Conservation (phyloP, 441 rosid genomes). For the Adansonia gregorii region DNA sequence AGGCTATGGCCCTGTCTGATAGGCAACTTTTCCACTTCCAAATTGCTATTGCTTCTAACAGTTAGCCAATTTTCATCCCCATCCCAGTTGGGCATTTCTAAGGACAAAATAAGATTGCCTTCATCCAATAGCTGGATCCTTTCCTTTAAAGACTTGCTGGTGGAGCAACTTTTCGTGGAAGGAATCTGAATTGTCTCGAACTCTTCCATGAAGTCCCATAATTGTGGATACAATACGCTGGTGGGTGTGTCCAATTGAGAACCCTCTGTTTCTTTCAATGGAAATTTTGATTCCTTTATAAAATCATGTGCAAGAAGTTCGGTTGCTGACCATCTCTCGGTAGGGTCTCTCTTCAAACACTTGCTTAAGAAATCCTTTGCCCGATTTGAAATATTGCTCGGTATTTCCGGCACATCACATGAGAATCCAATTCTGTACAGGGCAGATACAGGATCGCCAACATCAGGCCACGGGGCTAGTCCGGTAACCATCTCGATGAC, state of each 20-base stretch:
- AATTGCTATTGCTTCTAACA: conserved; percentile 44
- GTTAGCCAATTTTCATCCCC: conserved; percentile 63
- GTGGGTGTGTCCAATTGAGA: conserved; percentile 47
- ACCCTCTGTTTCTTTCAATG: conserved; percentile 5
- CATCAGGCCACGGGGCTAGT: conserved; percentile 48
- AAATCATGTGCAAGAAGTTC: conserved; percentile 59
- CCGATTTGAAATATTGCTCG: conserved; percentile 48
- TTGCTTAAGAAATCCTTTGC: conserved; percentile 60
- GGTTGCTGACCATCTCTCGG: conserved; percentile 62
- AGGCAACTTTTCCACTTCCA: not conserved
- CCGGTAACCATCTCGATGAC: conserved; percentile 72
- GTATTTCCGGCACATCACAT: conserved; percentile 52
- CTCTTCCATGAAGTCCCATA: conserved; percentile 47
- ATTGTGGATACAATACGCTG: conserved; percentile 44
- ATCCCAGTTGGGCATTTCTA: conserved; percentile 39
- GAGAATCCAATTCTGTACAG: conserved; percentile 67
- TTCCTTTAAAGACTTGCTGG: conserved; percentile 33
- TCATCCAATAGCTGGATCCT: conserved; percentile 51
- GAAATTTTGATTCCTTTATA: conserved; percentile 28
- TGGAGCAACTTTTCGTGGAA: conserved; percentile 25
- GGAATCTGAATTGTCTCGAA: conserved; percentile 32
- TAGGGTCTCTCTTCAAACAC: conserved; percentile 61
- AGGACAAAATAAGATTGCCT: conserved; percentile 12
- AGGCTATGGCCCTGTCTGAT: not conserved
- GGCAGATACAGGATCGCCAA: conserved; percentile 53